Evolutionary conservation across 2,329 filamentous ascomycete genomes (phyloP).

Genomic region (Emergomyces pasteurianus): DNA sequence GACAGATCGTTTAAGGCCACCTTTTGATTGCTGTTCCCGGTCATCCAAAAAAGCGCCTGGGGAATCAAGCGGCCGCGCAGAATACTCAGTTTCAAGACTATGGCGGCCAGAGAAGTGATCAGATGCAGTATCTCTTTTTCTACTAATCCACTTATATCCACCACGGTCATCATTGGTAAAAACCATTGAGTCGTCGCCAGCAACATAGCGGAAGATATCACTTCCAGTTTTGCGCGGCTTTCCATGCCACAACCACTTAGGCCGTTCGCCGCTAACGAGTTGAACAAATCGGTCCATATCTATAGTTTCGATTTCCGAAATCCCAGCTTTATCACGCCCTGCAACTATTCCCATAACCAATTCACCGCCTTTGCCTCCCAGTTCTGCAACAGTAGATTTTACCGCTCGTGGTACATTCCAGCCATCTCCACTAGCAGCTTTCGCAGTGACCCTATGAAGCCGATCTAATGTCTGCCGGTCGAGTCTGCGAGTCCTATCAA

Average conservation of each 20-base stretch:
- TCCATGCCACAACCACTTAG: constrained; percentile 92
- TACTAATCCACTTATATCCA: constrained; percentile 33
- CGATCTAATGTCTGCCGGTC: constrained; percentile 73
- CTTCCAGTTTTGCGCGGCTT: constrained; percentile 57
- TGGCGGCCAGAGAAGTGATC: constrained; percentile 22
- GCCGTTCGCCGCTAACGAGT: constrained; percentile 65
- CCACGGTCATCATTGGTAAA: constrained; percentile 36
- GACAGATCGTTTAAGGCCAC: constrained; percentile 64
- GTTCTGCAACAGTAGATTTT: constrained; percentile 86
- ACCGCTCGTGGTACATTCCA: constrained; percentile 91
- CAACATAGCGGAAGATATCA: constrained; percentile 20
- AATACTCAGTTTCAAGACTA: constrained; percentile 19
- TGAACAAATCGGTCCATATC: constrained; percentile 76
- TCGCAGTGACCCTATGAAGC: constrained; percentile 73
- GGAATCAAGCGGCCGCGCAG: constrained; percentile 19
- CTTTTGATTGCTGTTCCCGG: constrained; percentile 41
- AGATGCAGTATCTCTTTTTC: constrained; percentile 29
- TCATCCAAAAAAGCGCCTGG: constrained; percentile 21
- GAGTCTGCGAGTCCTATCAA: constrained; percentile 64
- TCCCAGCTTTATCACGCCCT: constrained; percentile 73
- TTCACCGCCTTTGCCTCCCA: constrained; percentile 87
- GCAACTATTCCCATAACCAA: constrained; percentile 93
- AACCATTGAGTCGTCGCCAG: constrained; percentile 29
- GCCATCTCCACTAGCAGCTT: constrained; percentile 75
- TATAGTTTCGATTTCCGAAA: constrained; percentile 83